Base-by-base conservation (phyloP, 176 grass and related monocot species). In the Oryza officinalis region DNA sequence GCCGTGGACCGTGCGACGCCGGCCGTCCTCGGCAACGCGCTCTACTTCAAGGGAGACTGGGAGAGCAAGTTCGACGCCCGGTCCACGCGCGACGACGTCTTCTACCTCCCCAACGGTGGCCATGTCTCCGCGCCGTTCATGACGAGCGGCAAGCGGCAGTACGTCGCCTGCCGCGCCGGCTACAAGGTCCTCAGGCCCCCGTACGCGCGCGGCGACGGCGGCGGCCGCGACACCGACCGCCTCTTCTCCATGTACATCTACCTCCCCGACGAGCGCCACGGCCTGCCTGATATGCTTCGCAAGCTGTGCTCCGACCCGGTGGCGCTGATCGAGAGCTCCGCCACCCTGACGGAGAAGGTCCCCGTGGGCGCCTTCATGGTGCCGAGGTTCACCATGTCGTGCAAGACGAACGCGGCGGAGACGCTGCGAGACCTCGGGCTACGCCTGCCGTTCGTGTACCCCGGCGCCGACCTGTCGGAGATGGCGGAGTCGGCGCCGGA, bases 11-110 rank as follows among this genome's bases (percentile, higher is more conserved):
- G 11, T 0, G 14, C 0, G 8, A 92, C 85, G 23, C 63, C 67
- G 10, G 66, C 89, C 35, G 78, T 94, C 11, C 79, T 97, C 8
- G 78, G 79, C 41, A 97, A 92, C 71, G 89, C 89, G 6, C 84
- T 97, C 78, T 97, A 97, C 85, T 97, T 97, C 87, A 97, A 97
- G 86, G 89, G 89, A 13, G 12, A 32, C 18, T 97, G 94, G 94
- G 20, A 63, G 15, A 72, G 83, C 44, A 90, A 86, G 77, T 94
- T 97, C 81, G 87, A 90, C 22, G 38, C 63, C 10, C 22, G 31
- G 2, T 15, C 37, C 61, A 92, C 89, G 6, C 50, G 49, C 57
- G 41, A 90, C 70, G 70, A 41, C 13, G 52, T 71, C 68, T 97
- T 97, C 73, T 71, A 94, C 85, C 75, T 92, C 28, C 85, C 59